Evolutionary conservation across 1,139 yeast genomes (phyloP).

Genomic region (Diutina scorzettiae): DNA sequence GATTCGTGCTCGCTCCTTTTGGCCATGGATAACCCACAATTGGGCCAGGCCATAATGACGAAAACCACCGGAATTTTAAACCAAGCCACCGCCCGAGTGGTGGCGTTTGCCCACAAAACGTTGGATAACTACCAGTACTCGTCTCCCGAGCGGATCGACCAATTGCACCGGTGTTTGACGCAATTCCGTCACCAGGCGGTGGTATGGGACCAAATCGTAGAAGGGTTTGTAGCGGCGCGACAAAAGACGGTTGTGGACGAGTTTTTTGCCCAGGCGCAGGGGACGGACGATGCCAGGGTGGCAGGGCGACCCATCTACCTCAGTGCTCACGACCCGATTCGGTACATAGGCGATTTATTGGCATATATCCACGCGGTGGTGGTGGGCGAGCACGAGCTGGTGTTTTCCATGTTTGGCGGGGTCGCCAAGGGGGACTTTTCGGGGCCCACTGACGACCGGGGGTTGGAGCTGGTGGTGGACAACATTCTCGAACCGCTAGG

Average conservation of each 20-base stretch:
- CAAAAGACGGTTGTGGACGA: conserved; percentile 48
- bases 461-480: conserved; percentile 23
- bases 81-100: conserved; percentile 40
- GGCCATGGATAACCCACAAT: conserved; percentile 54
- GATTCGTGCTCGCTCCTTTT: conserved; percentile 58
- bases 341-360: conserved; percentile 77
- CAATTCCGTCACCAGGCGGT: conserved; percentile 28
- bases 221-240: conserved; percentile 38
- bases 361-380: conserved; percentile 87
- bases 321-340: conserved; percentile 67
- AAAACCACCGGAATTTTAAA: conserved; percentile 43
- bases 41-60: conserved; percentile 61
- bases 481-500: conserved; percentile 23
- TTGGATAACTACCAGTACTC: conserved; percentile 25
- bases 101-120: conserved; percentile 22
- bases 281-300: conserved; percentile 11
- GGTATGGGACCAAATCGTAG: conserved; percentile 39
- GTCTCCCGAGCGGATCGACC: conserved; percentile 16
- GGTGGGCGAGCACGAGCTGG: conserved; percentile 67
- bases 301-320: conserved; percentile 41
- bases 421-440: conserved; percentile 68
- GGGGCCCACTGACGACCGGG: conserved; percentile 71
- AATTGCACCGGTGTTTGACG: conserved; percentile 23
- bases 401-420: not conserved
- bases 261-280: conserved; percentile 40